A percentile compares a stretch with the other conserved stretches of the same genome.
These are phyloP conservation scores for Scenedesmus sp. DNA, from an alignment of 163 green algal genomes.

Conservation along the genomic window DNA sequence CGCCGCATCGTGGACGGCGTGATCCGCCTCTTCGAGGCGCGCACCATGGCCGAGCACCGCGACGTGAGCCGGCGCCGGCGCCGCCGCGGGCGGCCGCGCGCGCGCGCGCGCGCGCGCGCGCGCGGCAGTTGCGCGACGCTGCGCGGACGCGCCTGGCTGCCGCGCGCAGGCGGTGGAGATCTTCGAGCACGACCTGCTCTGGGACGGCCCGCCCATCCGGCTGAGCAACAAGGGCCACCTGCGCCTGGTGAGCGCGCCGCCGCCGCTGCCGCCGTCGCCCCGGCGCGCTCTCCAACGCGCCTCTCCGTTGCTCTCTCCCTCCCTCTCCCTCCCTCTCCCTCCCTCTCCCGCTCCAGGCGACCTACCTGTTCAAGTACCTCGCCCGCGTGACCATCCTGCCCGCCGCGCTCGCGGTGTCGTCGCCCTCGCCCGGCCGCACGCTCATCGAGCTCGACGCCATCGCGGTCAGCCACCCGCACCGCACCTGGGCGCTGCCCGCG, in stretches of 20 bases:
- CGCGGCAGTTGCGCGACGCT: not conserved
- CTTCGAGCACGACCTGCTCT: conserved; percentile 26
- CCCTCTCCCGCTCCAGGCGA: no score
- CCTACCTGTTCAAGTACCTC: conserved; percentile 48
- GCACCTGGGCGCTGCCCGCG: not conserved
- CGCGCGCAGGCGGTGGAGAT: conserved; percentile 31
- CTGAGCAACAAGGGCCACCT: conserved; percentile 46
- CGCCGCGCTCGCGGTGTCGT: not conserved
- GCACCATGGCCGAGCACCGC: conserved; percentile 23
- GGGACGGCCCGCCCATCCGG: conserved; percentile 42
- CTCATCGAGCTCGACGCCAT: conserved; percentile 42
- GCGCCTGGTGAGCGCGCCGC: no score
- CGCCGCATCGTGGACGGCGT: conserved; percentile 29
- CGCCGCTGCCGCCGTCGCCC: no score
- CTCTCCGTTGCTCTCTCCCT: no score
- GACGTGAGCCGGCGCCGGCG: not conserved
- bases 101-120: no score
- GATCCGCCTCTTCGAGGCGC: conserved; percentile 36
- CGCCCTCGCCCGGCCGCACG: not conserved
- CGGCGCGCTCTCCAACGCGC: no score
- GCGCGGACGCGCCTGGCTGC: not conserved
- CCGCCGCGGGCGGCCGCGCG: no score
- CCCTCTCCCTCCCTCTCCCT: no score
- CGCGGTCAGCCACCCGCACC: conserved; percentile 23
- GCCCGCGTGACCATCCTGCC: conserved; percentile 35